A percentile compares a stretch with the other conserved stretches of the same genome.
phyloP scores from a whole-genome alignment of 2,329 filamentous ascomycete species.

The Aspergillus hortae region DNA sequence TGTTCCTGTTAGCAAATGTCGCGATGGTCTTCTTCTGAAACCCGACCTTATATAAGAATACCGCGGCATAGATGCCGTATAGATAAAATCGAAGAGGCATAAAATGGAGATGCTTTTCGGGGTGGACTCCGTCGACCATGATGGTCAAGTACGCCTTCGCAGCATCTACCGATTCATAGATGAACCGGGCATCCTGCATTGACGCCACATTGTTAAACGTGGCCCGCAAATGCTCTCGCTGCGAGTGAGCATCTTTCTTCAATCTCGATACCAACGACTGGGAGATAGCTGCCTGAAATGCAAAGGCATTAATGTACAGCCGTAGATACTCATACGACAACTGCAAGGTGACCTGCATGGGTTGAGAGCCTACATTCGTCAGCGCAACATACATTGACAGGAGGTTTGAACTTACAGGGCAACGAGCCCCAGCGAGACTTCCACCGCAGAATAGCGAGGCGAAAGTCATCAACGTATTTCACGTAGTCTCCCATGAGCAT shows the following conservation, averaged over 20 bases:
- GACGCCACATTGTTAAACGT: constrained; percentile 55
- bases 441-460: constrained; percentile 66
- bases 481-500: constrained; percentile 70
- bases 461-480: constrained; percentile 72
- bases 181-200: constrained; percentile 62
- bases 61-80: constrained; percentile 60
- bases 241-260: constrained; percentile 31
- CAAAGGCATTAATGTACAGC: constrained; percentile 72
- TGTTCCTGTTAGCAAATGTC: constrained; percentile 15
- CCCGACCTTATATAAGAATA: constrained; percentile 61
- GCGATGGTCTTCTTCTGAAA: background rate
- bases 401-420: constrained; percentile 48
- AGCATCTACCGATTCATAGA: constrained; percentile 63
- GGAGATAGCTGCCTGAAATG: constrained; percentile 66
- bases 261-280: constrained; percentile 45
- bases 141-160: constrained; percentile 60
- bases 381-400: constrained; percentile 11
- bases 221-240: constrained; percentile 40
- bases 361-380: constrained; percentile 51
- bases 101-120: constrained; percentile 56
- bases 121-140: constrained; percentile 58
- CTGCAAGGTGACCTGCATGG: constrained; percentile 64
- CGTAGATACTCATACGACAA: constrained; percentile 70
- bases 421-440: constrained; percentile 66
- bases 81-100: constrained; percentile 64